Percentiles rank a stretch among this genome's conserved stretches.
Conservation (phyloP, 106 monocot species). For the Dendrobium catenatum region DNA sequence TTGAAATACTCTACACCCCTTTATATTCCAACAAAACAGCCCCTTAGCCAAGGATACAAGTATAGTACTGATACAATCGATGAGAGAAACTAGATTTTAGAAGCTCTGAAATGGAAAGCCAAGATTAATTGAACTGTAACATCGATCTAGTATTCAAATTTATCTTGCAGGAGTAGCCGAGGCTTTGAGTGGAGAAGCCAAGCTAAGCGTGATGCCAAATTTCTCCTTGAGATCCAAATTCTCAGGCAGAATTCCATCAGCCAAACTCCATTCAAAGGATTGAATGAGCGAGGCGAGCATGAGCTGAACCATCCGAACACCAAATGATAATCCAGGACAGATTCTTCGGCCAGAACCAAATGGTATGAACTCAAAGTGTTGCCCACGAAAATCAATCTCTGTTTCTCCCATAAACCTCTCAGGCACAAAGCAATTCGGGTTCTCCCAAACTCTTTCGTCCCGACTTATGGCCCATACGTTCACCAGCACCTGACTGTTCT, state of each 20-base stretch:
- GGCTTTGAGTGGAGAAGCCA: no score
- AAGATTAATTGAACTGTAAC: no score
- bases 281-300: slow-evolving; percentile 6
- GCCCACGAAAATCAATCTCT: slow-evolving; percentile 1
- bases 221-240: no score
- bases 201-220: no score
- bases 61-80: no score
- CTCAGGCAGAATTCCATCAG: neutral
- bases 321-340: neutral
- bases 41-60: no score
- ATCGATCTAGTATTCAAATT: no score
- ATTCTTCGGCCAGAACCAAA: slow-evolving; percentile 2
- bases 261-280: slow-evolving; percentile 8
- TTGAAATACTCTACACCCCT: no score
- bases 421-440: slow-evolving; percentile 2
- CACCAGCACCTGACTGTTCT: neutral
- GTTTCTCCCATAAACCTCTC: slow-evolving; percentile 5
- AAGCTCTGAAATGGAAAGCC: no score
- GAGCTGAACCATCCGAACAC: slow-evolving; percentile 1
- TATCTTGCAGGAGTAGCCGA: no score
- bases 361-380: neutral
- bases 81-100: no score
- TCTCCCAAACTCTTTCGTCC: neutral
- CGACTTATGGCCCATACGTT: slow-evolving; percentile 17
- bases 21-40: no score